Conservation (phyloP, 75 land plant species). For the Selaginella moellendorffii region DNA sequence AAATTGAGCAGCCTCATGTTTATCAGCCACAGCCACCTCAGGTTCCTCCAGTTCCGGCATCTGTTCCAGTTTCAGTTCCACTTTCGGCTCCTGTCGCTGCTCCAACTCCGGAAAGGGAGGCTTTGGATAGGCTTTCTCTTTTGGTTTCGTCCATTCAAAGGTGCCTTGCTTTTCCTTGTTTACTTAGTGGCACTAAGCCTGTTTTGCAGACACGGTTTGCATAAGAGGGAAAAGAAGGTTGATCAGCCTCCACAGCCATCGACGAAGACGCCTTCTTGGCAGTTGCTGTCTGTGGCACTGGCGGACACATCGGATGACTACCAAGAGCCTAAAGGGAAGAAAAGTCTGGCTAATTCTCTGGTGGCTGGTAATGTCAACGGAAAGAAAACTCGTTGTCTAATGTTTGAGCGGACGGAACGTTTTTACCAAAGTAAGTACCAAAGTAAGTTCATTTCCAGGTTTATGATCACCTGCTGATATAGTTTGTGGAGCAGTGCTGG, state of each 20-base stretch:
- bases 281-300: constrained; percentile 20
- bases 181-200: not conserved
- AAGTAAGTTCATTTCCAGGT: not conserved
- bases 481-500: constrained; percentile 20
- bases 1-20: not conserved
- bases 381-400: constrained; percentile 50
- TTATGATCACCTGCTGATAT: not conserved
- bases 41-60: not conserved
- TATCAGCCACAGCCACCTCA: not conserved
- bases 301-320: constrained; percentile 35
- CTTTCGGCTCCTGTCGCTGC: constrained; percentile 26
- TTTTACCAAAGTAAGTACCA: constrained; percentile 13
- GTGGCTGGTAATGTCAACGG: constrained; percentile 59
- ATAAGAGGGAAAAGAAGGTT: constrained; percentile 39
- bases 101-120: not conserved
- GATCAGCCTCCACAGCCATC: constrained; percentile 35
- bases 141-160: constrained; percentile 40
- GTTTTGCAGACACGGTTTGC: constrained; percentile 49
- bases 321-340: constrained; percentile 34
- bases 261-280: constrained; percentile 24
- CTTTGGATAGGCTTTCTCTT: constrained; percentile 42
- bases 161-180: constrained; percentile 22
- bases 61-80: constrained; percentile 45
- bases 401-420: constrained; percentile 33
- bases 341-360: constrained; percentile 56